A percentile compares a stretch with the other conserved stretches of the same genome.
These are phyloP conservation scores for Clonostachys sp. DNA, from an alignment of 2,329 filamentous ascomycete species.

Conservation along the genomic window DNA sequence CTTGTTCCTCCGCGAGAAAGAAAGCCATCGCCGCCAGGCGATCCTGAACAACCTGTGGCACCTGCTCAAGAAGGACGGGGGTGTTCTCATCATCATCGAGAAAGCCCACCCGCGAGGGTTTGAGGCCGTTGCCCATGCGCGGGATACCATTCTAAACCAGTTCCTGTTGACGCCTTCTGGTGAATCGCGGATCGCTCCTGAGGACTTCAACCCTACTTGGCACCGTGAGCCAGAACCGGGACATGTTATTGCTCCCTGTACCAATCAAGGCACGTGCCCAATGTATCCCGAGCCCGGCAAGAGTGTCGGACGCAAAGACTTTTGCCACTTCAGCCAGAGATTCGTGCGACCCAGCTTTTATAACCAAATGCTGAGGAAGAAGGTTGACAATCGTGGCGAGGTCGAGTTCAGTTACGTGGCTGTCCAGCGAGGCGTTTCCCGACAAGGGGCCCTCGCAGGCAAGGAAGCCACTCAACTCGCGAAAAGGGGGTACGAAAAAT, in stretches of 20 bases:
- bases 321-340: constrained; percentile 85
- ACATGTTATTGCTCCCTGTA: constrained; percentile 73
- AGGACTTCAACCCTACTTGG: constrained; percentile 31
- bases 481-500: constrained; percentile 66
- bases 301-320: constrained; percentile 74
- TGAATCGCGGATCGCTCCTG: constrained; percentile 18
- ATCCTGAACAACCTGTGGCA: constrained; percentile 88
- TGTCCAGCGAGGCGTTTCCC: constrained; percentile 66
- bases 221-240: constrained; percentile 49
- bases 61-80: constrained; percentile 76
- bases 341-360: constrained; percentile 82
- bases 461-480: constrained; percentile 57
- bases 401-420: constrained; percentile 87
- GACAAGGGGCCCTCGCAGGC: constrained; percentile 33
- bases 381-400: constrained; percentile 79
- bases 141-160: constrained; percentile 71
- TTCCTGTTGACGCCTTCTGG: constrained; percentile 56
- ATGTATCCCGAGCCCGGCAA: constrained; percentile 77
- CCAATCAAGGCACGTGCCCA: constrained; percentile 81
- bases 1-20: constrained; percentile 68
- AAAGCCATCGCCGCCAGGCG: constrained; percentile 72
- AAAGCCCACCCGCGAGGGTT: constrained; percentile 91
- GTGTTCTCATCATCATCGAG: constrained; percentile 81
- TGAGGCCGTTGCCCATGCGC: constrained; percentile 82
- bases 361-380: constrained; percentile 66